Base-by-base conservation (phyloP, 139 green algal genomes). In the Chlorella sp. region DNA sequence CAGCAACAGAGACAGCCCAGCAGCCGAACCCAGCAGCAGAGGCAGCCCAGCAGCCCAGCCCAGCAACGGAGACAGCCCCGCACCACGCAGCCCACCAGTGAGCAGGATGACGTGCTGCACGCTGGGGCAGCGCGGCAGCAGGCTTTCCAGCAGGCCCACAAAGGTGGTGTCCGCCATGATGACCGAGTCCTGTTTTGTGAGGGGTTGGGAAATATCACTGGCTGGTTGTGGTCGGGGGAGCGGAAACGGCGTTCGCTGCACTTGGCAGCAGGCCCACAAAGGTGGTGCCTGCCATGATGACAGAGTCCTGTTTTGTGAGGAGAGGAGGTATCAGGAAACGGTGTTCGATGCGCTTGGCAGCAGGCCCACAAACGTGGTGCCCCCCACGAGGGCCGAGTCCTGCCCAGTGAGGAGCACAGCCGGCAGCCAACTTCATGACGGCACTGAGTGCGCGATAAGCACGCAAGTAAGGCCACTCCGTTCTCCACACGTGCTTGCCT, bases 141-240 rank as follows among this genome's bases (percentile, higher is more conserved):
- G 80, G 64, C 83, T 67, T 43, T 82, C 85, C 51, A 95, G 76
- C n/a, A 94, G 68, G 2, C 75, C 54, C 4, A 82, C 80, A 80
- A 95, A 93, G 2, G 85, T 88, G 40, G 91, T 75, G 83, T 95
- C 93, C 0, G 90, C 69, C 22, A 94, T 36, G 24, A 95, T 72
- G 14, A 93, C 41, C 16, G 54, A n/a, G 62, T 93, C 92, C 84
- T 91, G 43, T 2, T 74, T 77, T 44, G 72, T 51, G 17, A 70
- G 14, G 76, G n/a, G n/a, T n/a, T n/a, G 36, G 30, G 9, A 38
- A 19, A 13, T 68, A 32, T 11, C 16, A 68, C n/a, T n/a, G n/a
- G n/a, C n/a, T n/a, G n/a, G n/a, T n/a, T n/a, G n/a, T n/a, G n/a
- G n/a, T n/a, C n/a, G n/a, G n/a, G n/a, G n/a, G n/a, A n/a, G n/a